Base-by-base conservation (phyloP, 2,329 filamentous ascomycete species). In the Aspergillus oerlinghausenensis region DNA sequence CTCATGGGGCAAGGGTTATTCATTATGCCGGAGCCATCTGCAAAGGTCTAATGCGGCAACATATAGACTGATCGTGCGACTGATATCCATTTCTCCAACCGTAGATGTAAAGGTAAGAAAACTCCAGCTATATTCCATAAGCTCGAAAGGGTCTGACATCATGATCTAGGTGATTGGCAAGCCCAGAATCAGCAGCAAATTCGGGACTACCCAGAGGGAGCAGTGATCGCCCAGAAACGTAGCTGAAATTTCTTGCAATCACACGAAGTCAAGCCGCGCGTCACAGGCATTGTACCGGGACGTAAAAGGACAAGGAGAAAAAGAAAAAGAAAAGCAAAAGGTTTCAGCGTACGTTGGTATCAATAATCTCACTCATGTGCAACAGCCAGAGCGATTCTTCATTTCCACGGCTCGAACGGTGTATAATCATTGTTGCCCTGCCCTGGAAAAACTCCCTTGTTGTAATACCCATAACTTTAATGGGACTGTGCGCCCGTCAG, bases 81-180 rank as follows among this genome's bases (percentile, higher is more conserved):
- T 8, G 89, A 92, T 11, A 85, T 96, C 47, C 93, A 97, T 97
- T 43, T 93, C 90, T 45, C 93, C 93, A 1, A 97, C 92, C 0
- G 91, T 93, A 21, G 80, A 96, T 51, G 92, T 95, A 72, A 86
- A 97, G 74, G 92, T 74, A 62, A 67, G 71, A 60, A 28, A 26
- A 50, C 28, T 47, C 50, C 50, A 42, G 50, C 28, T 49, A 52
- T 17, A 49, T 19, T 47, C 38, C 21, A 40, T 55, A n/a, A 17
- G 42, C 32, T 50, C n/a, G 32, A 52, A 10, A 29, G 48, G 32
- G 53, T 53, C 63, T 70, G 63, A 73, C 60, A 60, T 57, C 49
- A 60, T 55, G 50, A 52, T 58, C 51, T 59, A 77, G 76, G 77
- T 92, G 0, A 84, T 95, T 25, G 87, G 95, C 51, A 89, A 89